Conservation (phyloP, 1,284 basidiomycete species). For the Trametes polyzona region DNA sequence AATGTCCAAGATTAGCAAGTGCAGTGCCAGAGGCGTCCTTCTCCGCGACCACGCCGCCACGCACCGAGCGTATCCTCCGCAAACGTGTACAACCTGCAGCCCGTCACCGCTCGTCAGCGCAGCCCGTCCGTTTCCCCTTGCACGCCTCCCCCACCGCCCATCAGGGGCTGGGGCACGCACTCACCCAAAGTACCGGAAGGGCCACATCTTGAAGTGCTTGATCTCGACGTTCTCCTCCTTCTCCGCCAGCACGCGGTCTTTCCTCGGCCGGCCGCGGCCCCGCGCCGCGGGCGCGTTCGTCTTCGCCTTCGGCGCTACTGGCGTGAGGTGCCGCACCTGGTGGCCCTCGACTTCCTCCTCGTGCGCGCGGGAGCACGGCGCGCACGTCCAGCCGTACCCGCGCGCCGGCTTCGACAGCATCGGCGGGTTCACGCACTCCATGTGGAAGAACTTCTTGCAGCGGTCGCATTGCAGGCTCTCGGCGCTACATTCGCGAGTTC, state of each 20-base stretch:
- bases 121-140: not conserved
- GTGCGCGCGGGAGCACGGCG: conserved; percentile 86
- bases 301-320: conserved; percentile 55
- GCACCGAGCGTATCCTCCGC: conserved; percentile 90
- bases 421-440: conserved; percentile 92
- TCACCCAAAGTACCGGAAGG: conserved; percentile 95
- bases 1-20: conserved; percentile 30
- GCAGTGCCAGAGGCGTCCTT: conserved; percentile 4
- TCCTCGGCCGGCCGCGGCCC: conserved; percentile 72
- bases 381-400: conserved; percentile 98
- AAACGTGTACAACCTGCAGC: conserved; percentile 78
- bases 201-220: conserved; percentile 92
- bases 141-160: conserved; percentile 10
- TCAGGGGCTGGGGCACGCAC: conserved; percentile 30
- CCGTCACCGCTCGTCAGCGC: conserved; percentile 5
- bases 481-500: no score
- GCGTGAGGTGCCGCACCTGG: conserved; percentile 56
- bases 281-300: conserved; percentile 70
- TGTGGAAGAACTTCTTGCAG: conserved; percentile 95
- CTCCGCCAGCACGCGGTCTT: conserved; percentile 68
- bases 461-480: conserved; percentile 94
- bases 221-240: conserved; percentile 78
- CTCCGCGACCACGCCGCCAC: conserved; percentile 29
- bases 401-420: conserved; percentile 94
- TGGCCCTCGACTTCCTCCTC: conserved; percentile 87